Percentiles rank a stretch among this genome's conserved stretches.
Evolutionary conservation across 768 basidiomycete genomes (phyloP).

Genomic region (Leucocoprinus birnbaumii): DNA sequence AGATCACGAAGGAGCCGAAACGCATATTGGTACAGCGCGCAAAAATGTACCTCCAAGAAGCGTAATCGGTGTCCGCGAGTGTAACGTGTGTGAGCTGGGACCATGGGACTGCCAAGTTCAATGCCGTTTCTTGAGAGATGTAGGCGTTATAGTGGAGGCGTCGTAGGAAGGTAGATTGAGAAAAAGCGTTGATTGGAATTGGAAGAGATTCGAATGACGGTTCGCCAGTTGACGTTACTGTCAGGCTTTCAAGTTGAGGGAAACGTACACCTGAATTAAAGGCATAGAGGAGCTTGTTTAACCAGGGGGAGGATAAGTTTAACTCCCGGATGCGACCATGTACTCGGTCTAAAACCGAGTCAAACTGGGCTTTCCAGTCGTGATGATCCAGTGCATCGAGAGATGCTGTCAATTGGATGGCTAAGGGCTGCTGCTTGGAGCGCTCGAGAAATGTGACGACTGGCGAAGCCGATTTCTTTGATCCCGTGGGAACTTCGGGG

Average conservation of each 20-base stretch:
- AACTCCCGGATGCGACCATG: constrained; percentile 1
- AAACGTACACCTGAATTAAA: background rate
- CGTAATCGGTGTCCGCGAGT: constrained; percentile 3
- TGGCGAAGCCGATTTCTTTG: background rate
- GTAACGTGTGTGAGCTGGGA: constrained; percentile 7
- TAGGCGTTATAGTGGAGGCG: constrained; percentile 1
- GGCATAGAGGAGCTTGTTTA: background rate
- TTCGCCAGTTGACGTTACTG: background rate
- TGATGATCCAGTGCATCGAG: background rate
- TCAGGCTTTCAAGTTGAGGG: background rate
- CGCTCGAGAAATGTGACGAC: background rate
- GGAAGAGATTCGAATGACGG: constrained; percentile 4
- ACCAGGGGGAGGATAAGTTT: constrained; percentile 3
- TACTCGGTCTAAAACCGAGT: background rate
- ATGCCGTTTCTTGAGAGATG: background rate
- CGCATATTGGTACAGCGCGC: background rate
- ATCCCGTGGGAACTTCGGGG: background rate
- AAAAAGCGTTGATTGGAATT: background rate
- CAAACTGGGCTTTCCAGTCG: background rate
- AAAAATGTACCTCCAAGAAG: constrained; percentile 2
- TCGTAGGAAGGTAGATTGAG: background rate
- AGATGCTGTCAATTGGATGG: background rate
- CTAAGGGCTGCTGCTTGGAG: background rate
- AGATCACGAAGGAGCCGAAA: constrained; percentile 3
- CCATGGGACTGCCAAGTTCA: constrained; percentile 1